Conservation (phyloP, 768 basidiomycete genomes). For the Mycena vulgaris region DNA sequence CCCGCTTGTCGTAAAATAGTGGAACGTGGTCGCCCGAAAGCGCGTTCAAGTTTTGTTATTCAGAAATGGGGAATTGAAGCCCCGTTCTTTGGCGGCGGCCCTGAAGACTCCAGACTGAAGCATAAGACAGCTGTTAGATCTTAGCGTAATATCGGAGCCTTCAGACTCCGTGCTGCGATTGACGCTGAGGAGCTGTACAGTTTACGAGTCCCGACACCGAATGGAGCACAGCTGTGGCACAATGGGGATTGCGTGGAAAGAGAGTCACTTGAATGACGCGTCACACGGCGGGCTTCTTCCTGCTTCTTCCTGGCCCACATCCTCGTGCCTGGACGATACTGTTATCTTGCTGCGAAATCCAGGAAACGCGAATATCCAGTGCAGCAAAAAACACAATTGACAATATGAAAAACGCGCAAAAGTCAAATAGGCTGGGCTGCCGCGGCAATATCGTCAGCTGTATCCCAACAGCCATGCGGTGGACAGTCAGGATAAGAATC, state of each 20-base stretch:
- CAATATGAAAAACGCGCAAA: too few species aligned
- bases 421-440: too few species aligned
- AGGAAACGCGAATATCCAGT: too few species aligned
- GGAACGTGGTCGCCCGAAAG: conserved; percentile 30
- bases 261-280: background rate
- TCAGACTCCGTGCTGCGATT: conserved; percentile 4
- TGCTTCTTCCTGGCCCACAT: too few species aligned
- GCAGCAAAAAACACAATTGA: too few species aligned
- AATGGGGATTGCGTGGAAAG: too few species aligned
- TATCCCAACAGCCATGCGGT: too few species aligned
- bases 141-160: conserved; percentile 6
- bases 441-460: too few species aligned
- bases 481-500: too few species aligned
- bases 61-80: conserved; percentile 24
- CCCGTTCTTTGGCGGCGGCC: conserved; percentile 26
- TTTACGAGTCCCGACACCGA: background rate
- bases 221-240: conserved; percentile 3
- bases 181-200: conserved; percentile 16
- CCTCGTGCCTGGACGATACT: too few species aligned
- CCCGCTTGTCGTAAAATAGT: conserved; percentile 18
- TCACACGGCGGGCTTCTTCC: background rate
- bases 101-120: conserved; percentile 1
- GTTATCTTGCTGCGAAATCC: too few species aligned
- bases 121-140: conserved; percentile 6
- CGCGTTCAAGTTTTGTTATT: conserved; percentile 29